Conservation (phyloP, 2,329 filamentous ascomycete genomes). For the Xylaria sp. region DNA sequence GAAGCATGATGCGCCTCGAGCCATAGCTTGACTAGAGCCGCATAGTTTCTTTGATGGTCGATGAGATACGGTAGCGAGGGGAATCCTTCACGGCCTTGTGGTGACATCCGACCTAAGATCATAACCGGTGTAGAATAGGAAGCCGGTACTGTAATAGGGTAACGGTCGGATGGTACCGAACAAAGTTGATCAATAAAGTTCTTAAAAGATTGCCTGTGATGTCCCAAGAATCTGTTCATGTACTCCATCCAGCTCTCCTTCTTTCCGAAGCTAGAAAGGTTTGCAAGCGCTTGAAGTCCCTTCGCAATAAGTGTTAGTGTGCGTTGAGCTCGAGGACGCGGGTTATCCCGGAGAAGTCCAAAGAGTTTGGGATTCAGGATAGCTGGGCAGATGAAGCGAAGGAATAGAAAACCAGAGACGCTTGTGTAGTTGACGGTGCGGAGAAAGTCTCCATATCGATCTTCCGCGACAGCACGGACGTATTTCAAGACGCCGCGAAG, state of each 20-base stretch:
- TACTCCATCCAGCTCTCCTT: slow-evolving; percentile 99
- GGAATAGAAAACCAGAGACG: slow-evolving; percentile 92
- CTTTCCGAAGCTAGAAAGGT: slow-evolving; percentile 89
- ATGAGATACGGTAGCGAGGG: slow-evolving; percentile 93
- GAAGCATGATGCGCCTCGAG: slow-evolving; percentile 64
- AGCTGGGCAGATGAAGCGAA: slow-evolving; percentile 96
- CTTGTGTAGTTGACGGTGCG: slow-evolving; percentile 92
- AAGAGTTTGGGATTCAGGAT: slow-evolving; percentile 96
- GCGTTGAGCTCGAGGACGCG: slow-evolving; percentile 82
- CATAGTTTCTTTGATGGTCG: slow-evolving; percentile 86
- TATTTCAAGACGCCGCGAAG: slow-evolving; percentile 89
- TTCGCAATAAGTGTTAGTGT: slow-evolving; percentile 94
- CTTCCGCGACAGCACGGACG: slow-evolving; percentile 90
- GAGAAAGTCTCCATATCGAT: slow-evolving; percentile 92
- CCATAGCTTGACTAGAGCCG: slow-evolving; percentile 85
- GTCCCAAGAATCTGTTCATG: slow-evolving; percentile 88
- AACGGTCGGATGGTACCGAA: slow-evolving; percentile 78
- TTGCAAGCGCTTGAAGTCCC: slow-evolving; percentile 88
- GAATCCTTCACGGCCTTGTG: slow-evolving; percentile 88
- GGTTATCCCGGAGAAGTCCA: slow-evolving; percentile 84
- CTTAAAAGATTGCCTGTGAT: slow-evolving; percentile 83
- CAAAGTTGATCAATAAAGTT: slow-evolving; percentile 89
- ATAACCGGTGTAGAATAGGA: slow-evolving; percentile 94
- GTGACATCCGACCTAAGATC: slow-evolving; percentile 84
- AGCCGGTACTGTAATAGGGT: slow-evolving; percentile 74